phyloP scores from a whole-genome alignment of 345 rosid genomes.

The Passiflora organensis region DNA sequence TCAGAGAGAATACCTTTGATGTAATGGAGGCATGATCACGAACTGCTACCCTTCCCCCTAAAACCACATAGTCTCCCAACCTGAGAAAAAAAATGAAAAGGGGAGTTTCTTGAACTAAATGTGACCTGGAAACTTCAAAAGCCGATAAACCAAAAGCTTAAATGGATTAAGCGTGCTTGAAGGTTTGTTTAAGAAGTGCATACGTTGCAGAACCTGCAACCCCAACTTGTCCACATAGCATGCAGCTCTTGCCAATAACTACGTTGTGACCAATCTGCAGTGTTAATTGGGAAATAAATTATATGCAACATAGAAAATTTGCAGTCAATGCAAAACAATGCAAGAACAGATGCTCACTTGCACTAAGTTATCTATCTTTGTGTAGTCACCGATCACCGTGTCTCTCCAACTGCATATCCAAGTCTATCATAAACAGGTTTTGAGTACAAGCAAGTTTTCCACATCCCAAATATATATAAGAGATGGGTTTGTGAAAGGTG shows the following conservation, averaged over 20 bases:
- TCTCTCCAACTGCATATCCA: slow-evolving; percentile 77
- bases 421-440: slow-evolving; percentile 4
- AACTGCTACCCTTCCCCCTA: slow-evolving; percentile 70
- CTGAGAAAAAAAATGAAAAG: slow-evolving; percentile 24
- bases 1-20: slow-evolving; percentile 50
- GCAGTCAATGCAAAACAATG: slow-evolving; percentile 6
- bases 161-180: background rate
- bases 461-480: background rate
- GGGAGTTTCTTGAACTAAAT: background rate
- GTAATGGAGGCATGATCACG: slow-evolving; percentile 60
- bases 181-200: slow-evolving; percentile 12
- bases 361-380: slow-evolving; percentile 83
- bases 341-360: slow-evolving; percentile 42
- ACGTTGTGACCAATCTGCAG: slow-evolving; percentile 81
- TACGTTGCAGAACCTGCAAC: slow-evolving; percentile 86
- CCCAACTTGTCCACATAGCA: slow-evolving; percentile 87
- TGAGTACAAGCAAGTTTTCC: background rate
- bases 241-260: slow-evolving; percentile 61
- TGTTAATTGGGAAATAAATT: slow-evolving; percentile 7
- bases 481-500: background rate
- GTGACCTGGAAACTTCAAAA: slow-evolving; percentile 7
- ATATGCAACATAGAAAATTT: slow-evolving; percentile 1
- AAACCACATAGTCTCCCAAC: slow-evolving; percentile 65
- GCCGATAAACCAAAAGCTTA: background rate
- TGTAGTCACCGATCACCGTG: slow-evolving; percentile 59